A percentile compares a stretch with the other conserved stretches of the same genome.
phyloP scores from a whole-genome alignment of 1,284 basidiomycete genomes.

The Cronartium ribicola region DNA sequence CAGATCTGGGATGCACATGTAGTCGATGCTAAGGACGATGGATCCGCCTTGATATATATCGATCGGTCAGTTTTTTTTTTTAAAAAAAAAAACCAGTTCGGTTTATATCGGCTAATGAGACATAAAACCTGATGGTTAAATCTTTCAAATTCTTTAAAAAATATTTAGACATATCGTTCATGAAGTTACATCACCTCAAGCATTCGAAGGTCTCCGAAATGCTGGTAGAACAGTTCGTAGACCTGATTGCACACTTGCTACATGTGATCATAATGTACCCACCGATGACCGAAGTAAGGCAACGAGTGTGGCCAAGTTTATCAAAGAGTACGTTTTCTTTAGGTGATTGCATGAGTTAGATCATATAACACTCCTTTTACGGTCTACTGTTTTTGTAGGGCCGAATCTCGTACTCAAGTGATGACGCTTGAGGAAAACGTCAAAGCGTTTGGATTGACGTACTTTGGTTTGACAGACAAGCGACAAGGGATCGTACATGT shows the following conservation, averaged over 20 bases:
- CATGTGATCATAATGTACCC: constrained; percentile 92
- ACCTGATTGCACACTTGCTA: constrained; percentile 89
- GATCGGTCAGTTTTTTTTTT: constrained; percentile 61
- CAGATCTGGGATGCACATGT: constrained; percentile 42
- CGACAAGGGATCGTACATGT: constrained; percentile 64
- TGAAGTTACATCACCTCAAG: constrained; percentile 93
- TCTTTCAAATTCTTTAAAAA: not conserved
- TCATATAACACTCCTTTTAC: not conserved
- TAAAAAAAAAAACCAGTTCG: not conserved
- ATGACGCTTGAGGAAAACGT: constrained; percentile 88
- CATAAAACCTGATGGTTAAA: no score
- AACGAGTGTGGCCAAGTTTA: constrained; percentile 32
- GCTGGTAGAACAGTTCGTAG: constrained; percentile 77
- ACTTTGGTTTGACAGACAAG: constrained; percentile 87
- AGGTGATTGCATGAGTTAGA: not conserved
- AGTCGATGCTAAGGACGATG: constrained; percentile 49
- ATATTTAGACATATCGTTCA: constrained; percentile 76
- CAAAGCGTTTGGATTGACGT: constrained; percentile 88
- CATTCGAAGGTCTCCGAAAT: constrained; percentile 83
- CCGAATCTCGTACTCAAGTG: constrained; percentile 87
- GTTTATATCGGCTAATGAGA: constrained; percentile 43
- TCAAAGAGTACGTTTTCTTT: constrained; percentile 31
- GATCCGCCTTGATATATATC: constrained; percentile 83
- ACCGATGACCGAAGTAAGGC: constrained; percentile 40
- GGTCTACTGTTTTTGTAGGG: constrained; percentile 47